Evolutionary conservation across 2,329 filamentous ascomycete species (phyloP).

Genomic region (Fusarium brachygibbosum): DNA sequence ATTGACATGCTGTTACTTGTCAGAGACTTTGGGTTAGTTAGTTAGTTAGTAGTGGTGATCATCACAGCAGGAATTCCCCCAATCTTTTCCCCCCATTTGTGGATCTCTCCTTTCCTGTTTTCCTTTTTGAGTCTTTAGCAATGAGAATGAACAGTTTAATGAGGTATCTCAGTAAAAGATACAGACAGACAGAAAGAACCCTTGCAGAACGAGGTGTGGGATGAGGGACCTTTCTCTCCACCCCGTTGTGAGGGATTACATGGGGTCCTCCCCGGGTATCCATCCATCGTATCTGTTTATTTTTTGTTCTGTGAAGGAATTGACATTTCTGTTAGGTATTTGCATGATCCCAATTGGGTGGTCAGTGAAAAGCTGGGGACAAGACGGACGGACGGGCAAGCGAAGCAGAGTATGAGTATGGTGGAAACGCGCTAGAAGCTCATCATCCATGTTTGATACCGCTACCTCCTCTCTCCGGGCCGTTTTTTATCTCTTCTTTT

Average conservation of each 20-base stretch:
- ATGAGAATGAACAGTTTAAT: neutral
- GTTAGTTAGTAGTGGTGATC: constrained; percentile 11
- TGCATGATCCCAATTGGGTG: constrained; percentile 33
- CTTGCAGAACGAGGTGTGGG: neutral
- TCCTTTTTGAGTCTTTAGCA: neutral
- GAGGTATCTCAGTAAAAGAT: neutral
- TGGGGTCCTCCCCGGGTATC: constrained; percentile 6
- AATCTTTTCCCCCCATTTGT: constrained; percentile 38
- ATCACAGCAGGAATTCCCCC: constrained; percentile 22
- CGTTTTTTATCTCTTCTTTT: constrained; percentile 17
- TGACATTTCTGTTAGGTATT: constrained; percentile 32
- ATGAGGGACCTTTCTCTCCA: constrained; percentile 5
- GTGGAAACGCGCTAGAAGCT: constrained; percentile 35
- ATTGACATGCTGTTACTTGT: neutral
- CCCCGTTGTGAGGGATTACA: constrained; percentile 5
- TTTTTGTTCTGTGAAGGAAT: constrained; percentile 7
- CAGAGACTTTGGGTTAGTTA: neutral
- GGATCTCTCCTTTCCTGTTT: constrained; percentile 16
- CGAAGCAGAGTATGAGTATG: neutral
- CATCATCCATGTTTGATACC: constrained; percentile 37
- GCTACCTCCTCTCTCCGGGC: constrained; percentile 30
- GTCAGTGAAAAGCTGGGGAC: constrained; percentile 31
- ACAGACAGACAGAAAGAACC: neutral
- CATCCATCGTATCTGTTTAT: neutral
- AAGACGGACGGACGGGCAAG: neutral